Evolutionary conservation across 257 asterid genomes (phyloP).

Genomic region (Ilex aquifolium): DNA sequence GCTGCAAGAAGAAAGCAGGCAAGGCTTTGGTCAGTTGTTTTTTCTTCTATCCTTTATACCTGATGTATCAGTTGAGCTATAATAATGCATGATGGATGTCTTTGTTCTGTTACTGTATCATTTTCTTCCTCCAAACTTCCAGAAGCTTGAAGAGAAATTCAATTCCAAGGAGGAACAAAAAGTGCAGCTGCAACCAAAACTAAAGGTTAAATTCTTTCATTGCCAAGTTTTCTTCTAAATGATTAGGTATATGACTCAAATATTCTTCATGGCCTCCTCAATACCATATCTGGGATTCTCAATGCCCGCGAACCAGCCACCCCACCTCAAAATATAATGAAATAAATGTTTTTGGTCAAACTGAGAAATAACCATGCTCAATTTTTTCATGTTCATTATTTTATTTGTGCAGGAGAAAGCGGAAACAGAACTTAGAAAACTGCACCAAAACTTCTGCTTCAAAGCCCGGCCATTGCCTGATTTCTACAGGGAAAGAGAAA

Average conservation of each 20-base stretch:
- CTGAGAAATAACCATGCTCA: too few relatives aligned
- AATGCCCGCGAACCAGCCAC: too few relatives aligned
- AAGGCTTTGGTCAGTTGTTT: conserved; percentile 8
- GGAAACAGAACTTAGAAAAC: conserved; percentile 53
- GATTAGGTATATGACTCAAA: too few relatives aligned
- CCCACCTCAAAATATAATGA: too few relatives aligned
- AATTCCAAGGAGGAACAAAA: conserved; percentile 50
- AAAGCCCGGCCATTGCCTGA: conserved; percentile 75
- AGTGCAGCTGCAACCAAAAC: conserved; percentile 47
- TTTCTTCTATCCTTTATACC: neutral
- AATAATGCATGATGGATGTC: neutral
- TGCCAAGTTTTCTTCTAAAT: too few relatives aligned
- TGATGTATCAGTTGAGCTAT: neutral
- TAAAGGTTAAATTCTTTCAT: conserved; percentile 39
- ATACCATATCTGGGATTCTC: too few relatives aligned
- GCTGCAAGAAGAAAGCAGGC: conserved; percentile 90
- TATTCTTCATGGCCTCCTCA: too few relatives aligned
- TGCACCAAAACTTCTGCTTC: conserved; percentile 71
- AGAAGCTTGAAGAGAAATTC: conserved; percentile 95
- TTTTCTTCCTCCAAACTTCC: conserved; percentile 11
- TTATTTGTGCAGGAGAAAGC: conserved; percentile 66
- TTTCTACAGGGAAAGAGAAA: conserved; percentile 58
- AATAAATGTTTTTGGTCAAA: too few relatives aligned
- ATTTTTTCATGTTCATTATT: neutral
- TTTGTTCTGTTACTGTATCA: neutral